phyloP scores from a whole-genome alignment of 192 early-diverging fungal genomes.

The Linnemannia schmuckeri region DNA sequence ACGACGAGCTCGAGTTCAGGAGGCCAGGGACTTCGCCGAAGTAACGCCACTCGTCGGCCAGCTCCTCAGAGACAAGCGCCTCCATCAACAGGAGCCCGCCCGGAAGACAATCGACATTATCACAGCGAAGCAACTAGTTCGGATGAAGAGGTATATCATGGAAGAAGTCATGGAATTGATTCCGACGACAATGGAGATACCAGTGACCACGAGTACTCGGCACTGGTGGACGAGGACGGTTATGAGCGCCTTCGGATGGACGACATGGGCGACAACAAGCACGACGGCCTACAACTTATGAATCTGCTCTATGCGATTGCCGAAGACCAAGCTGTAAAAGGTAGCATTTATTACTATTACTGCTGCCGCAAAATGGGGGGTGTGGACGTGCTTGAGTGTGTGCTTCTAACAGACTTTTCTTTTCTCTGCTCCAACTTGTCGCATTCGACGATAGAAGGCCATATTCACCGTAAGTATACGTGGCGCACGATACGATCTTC shows the following conservation, averaged over 20 bases:
- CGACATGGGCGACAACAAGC: conserved; percentile 57
- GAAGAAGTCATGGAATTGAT: conserved; percentile 5
- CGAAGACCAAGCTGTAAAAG: conserved; percentile 88
- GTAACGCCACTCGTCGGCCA: conserved; percentile 47
- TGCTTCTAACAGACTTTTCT: background rate
- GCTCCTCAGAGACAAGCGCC: conserved; percentile 41
- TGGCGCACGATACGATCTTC: too few species aligned
- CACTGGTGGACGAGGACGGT: conserved; percentile 54
- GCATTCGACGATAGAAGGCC: conserved; percentile 58
- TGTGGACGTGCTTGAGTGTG: background rate
- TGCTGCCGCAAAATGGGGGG: background rate
- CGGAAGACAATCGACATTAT: conserved; percentile 21
- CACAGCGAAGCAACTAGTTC: conserved; percentile 27
- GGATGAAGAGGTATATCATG: conserved; percentile 27
- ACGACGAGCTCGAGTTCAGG: conserved; percentile 1
- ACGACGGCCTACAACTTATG: conserved; percentile 79
- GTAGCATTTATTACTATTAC: conserved; percentile 57
- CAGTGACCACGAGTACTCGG: conserved; percentile 21
- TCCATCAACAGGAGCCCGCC: conserved; percentile 31
- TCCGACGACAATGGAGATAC: conserved; percentile 38
- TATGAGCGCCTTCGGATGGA: conserved; percentile 63
- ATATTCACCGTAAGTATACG: conserved; percentile 66
- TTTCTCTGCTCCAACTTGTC: background rate
- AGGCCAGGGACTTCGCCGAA: conserved; percentile 28
- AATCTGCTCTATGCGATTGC: conserved; percentile 86